Percentiles rank a stretch among this genome's conserved stretches.
These are phyloP conservation scores for Tricholoma hemisulphureum DNA, from an alignment of 768 basidiomycete species.

Conservation along the genomic window DNA sequence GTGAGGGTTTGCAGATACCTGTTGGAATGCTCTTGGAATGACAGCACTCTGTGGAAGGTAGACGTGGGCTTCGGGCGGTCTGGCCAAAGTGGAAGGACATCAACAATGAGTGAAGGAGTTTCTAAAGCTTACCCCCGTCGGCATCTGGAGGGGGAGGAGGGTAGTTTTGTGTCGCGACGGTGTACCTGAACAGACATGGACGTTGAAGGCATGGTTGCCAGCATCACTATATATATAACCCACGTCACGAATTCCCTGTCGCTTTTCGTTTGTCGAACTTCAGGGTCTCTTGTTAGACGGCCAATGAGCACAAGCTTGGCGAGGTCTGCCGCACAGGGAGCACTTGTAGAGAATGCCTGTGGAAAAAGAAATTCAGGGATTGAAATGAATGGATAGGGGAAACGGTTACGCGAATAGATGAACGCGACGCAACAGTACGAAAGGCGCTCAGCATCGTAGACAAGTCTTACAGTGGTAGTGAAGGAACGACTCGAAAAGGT, in stretches of 20 bases:
- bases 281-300: conserved; percentile 68
- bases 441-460: conserved; percentile 49
- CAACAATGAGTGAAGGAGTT: neutral
- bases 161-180: conserved; percentile 70
- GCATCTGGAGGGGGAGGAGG: conserved; percentile 54
- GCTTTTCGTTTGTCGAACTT: conserved; percentile 61
- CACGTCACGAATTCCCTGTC: conserved; percentile 80
- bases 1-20: conserved; percentile 61
- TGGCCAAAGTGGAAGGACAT: conserved; percentile 22
- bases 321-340: conserved; percentile 56
- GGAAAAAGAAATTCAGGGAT: conserved; percentile 1
- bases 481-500: too few relatives aligned
- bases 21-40: conserved; percentile 62
- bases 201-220: neutral
- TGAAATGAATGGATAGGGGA: neutral
- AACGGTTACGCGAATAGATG: conserved; percentile 47
- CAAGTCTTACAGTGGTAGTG: conserved; percentile 1
- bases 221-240: conserved; percentile 24
- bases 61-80: conserved; percentile 52
- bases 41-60: conserved; percentile 77
- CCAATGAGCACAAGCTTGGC: conserved; percentile 80
- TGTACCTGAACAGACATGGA: conserved; percentile 52
- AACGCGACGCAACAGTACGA: conserved; percentile 43
- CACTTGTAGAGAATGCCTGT: conserved; percentile 66
- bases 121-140: conserved; percentile 52